Base-by-base conservation (phyloP, 768 basidiomycete species). In the Crepidotus variabilis region DNA sequence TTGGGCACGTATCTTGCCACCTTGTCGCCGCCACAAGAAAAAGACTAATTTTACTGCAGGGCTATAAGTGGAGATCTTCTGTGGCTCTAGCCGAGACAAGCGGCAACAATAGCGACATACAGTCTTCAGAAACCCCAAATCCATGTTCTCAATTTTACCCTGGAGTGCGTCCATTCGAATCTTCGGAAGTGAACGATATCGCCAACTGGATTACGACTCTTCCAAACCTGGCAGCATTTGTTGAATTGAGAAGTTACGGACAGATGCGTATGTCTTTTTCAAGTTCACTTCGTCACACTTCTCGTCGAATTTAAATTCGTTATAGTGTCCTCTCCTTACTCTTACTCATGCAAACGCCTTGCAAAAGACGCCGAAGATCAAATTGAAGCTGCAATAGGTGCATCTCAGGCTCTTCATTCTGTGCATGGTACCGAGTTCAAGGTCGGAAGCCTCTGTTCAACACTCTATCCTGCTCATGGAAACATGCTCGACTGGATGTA, bases 211-310 rank as follows among this genome's bases (percentile, higher is more conserved):
- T 90, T 53, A 73, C 74, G 18, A 75, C 75, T 6, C 69, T 82
- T 10, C 74, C 80, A 6, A 75, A 78, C 58, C 71, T 90, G 14
- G 74, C 79, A 18, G 85, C 77, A 1, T 93, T 90, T 68, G 56
- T 92, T 32, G 90, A 93, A 69, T 66, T 92, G 51, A 77, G 92
- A 60, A 88, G 85, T 61, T 94, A 91, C 63, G 91, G 91, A 0
- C 90, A 93, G 66, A 87, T 92, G 79, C 67, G 89, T 92, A 62
- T 56, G 88, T 78, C 20, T 23, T 16, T 18, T 35, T 21, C 47
- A 16, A 7, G 2, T 34, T 43, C 45, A 13, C 32, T 34, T 10
- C 20, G 34, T 45, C n/a, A 23, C 21, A n/a, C 24, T 35, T 23
- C 13, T 47, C 28, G 32, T 46, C 22, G n/a, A 8, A 39, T 10